Evolutionary conservation across 345 rosid genomes (phyloP).

Genomic region (Lepidium aucheri): DNA sequence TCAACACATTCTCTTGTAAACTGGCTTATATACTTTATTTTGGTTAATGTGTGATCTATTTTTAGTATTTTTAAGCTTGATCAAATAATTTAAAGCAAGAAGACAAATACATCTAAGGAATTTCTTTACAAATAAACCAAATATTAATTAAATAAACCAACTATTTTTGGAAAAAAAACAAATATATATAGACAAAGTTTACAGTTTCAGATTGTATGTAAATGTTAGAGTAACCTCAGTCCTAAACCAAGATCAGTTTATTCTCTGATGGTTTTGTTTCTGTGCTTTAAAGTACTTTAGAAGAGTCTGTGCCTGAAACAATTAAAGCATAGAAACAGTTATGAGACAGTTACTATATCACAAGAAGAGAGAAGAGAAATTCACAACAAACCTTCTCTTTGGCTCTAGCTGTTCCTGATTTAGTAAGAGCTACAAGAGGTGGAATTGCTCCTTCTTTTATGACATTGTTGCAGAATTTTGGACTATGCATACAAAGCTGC

Average conservation of each 20-base stretch:
- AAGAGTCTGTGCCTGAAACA: conserved; percentile 68
- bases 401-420: conserved; percentile 81
- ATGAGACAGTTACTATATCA: background rate
- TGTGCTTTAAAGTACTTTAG: conserved; percentile 61
- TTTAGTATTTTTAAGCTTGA: too few relatives aligned
- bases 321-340: background rate
- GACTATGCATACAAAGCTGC: conserved; percentile 62
- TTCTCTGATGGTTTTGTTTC: conserved; percentile 49
- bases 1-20: conserved; percentile 19
- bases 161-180: too few relatives aligned
- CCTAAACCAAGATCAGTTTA: conserved; percentile 35
- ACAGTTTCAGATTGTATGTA: background rate
- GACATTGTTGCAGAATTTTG: conserved; percentile 51
- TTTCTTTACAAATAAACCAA: too few relatives aligned
- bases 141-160: too few relatives aligned
- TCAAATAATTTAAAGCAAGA: too few relatives aligned
- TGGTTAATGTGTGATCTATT: too few relatives aligned
- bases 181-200: background rate
- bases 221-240: background rate
- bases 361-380: background rate
- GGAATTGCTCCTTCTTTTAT: conserved; percentile 95
- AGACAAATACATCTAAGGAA: too few relatives aligned
- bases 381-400: conserved; percentile 65
- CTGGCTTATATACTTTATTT: too few relatives aligned
- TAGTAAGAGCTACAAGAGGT: conserved; percentile 80